These are phyloP conservation scores for Hypoxylon sp. DNA, from an alignment of 2,329 filamentous ascomycete genomes.

Conservation along the genomic window DNA sequence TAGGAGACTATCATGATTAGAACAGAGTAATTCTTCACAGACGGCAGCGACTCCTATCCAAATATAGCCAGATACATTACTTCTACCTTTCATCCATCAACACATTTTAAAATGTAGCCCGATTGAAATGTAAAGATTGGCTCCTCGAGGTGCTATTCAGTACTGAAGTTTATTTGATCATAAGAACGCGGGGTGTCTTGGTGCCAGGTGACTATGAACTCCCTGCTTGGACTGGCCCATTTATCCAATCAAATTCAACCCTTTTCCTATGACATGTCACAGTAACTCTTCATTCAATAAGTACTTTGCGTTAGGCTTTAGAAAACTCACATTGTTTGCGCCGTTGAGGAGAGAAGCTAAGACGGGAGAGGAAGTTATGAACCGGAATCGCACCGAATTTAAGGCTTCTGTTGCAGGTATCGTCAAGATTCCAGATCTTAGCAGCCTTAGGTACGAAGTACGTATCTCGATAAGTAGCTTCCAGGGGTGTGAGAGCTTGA, in stretches of 20 bases:
- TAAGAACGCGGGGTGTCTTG: background rate
- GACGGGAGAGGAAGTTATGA: slow-evolving; percentile 32
- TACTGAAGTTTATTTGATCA: background rate
- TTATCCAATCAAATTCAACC: background rate
- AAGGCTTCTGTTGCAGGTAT: slow-evolving; percentile 6
- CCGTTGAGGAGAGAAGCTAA: slow-evolving; percentile 14
- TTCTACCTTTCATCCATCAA: too few species aligned
- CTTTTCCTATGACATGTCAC: slow-evolving; percentile 18
- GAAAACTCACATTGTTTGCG: slow-evolving; percentile 18
- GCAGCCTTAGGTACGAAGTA: slow-evolving; percentile 2
- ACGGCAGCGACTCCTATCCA: background rate
- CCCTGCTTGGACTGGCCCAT: background rate
- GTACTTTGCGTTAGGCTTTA: background rate
- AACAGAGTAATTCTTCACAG: too few species aligned
- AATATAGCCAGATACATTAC: background rate
- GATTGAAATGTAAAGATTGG: background rate
- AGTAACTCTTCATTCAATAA: background rate
- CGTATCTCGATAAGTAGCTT: background rate
- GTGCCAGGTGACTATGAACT: background rate
- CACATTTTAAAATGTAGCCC: background rate
- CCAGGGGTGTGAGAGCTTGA: slow-evolving; percentile 20
- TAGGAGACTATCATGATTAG: too few species aligned
- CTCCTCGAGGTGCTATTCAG: background rate
- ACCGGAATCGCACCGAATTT: slow-evolving; percentile 26
- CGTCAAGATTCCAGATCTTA: slow-evolving; percentile 25